Percentiles rank a stretch among this genome's conserved stretches.
These are phyloP conservation scores for Ceratopteris richardii DNA, from an alignment of 75 land plant species.

Conservation along the genomic window DNA sequence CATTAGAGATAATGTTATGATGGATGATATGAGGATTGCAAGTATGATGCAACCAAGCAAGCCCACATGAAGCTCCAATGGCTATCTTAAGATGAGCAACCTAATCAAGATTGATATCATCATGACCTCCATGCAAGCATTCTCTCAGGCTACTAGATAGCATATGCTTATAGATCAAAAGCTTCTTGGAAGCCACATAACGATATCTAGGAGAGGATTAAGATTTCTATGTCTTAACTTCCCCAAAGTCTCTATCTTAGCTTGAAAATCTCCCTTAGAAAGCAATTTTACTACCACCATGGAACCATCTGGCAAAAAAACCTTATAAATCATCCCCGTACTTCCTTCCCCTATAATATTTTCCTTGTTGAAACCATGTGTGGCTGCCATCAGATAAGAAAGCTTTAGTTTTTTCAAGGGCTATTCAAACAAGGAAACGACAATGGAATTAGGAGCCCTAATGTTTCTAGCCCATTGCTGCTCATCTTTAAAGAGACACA, in stretches of 20 bases:
- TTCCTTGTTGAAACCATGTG: conserved; percentile 53
- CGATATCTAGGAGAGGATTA: conserved; percentile 85
- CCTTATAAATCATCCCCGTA: conserved; percentile 74
- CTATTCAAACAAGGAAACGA: conserved; percentile 77
- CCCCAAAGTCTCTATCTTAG: conserved; percentile 76
- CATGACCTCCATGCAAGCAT: conserved; percentile 36
- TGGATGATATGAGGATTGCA: conserved; percentile 92
- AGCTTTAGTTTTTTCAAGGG: conserved; percentile 64
- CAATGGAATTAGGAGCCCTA: no score
- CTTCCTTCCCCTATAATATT: conserved; percentile 58
- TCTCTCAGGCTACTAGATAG: conserved; percentile 48
- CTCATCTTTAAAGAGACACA: no score
- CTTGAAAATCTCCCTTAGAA: conserved; percentile 53
- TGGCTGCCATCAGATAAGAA: conserved; percentile 75
- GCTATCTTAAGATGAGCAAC: conserved; percentile 55
- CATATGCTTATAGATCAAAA: conserved; percentile 80
- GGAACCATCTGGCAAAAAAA: conserved; percentile 20
- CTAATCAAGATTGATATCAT: conserved; percentile 38
- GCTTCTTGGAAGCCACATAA: conserved; percentile 41
- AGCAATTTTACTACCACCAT: no score
- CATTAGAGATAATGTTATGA: conserved; percentile 74
- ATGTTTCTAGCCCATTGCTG: no score
- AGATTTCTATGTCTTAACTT: conserved; percentile 59
- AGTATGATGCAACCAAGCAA: conserved; percentile 92
- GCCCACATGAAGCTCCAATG: conserved; percentile 70